A percentile compares a stretch with the other conserved stretches of the same genome.
Conservation (phyloP, 352 stramenopile species). For the Phytophthora europaea region DNA sequence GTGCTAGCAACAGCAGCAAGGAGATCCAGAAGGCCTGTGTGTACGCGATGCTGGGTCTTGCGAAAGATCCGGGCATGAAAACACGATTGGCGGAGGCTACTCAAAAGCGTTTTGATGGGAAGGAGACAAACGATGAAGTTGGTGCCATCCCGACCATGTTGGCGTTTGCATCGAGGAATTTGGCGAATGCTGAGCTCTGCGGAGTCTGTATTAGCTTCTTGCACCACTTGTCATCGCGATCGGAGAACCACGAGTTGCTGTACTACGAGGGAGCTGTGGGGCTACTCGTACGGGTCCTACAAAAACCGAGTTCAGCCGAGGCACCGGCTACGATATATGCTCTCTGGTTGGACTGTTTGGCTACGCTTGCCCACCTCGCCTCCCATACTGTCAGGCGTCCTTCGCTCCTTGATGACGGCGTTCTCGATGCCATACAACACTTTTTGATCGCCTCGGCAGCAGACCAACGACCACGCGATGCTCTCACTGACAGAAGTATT, state of each 20-base stretch:
- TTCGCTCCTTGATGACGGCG: slow-evolving; percentile 65
- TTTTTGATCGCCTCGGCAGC: slow-evolving; percentile 57
- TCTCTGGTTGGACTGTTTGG: slow-evolving; percentile 63
- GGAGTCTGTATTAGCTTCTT: slow-evolving; percentile 77
- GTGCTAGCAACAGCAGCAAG: slow-evolving; percentile 46
- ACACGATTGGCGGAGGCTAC: slow-evolving; percentile 65
- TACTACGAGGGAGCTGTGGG: slow-evolving; percentile 72
- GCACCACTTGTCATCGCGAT: slow-evolving; percentile 71
- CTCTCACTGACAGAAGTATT: slow-evolving; percentile 51
- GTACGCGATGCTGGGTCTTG: slow-evolving; percentile 82
- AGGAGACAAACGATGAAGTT: slow-evolving; percentile 26
- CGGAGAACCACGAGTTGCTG: slow-evolving; percentile 70
- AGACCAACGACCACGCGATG: slow-evolving; percentile 52
- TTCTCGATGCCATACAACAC: slow-evolving; percentile 72
- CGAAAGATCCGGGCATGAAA: slow-evolving; percentile 79
- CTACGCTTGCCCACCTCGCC: slow-evolving; percentile 70
- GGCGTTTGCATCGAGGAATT: slow-evolving; percentile 66
- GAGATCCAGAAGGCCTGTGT: slow-evolving; percentile 83
- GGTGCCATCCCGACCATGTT: slow-evolving; percentile 80
- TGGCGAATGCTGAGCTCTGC: slow-evolving; percentile 71
- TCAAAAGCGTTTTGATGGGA: slow-evolving; percentile 28
- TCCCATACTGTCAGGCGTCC: slow-evolving; percentile 46
- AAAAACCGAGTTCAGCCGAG: slow-evolving; percentile 51
- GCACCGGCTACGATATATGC: slow-evolving; percentile 54
- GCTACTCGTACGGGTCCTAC: slow-evolving; percentile 66